These are phyloP conservation scores for Globisporangium nunn DNA, from an alignment of 352 stramenopile genomes.

Conservation along the genomic window DNA sequence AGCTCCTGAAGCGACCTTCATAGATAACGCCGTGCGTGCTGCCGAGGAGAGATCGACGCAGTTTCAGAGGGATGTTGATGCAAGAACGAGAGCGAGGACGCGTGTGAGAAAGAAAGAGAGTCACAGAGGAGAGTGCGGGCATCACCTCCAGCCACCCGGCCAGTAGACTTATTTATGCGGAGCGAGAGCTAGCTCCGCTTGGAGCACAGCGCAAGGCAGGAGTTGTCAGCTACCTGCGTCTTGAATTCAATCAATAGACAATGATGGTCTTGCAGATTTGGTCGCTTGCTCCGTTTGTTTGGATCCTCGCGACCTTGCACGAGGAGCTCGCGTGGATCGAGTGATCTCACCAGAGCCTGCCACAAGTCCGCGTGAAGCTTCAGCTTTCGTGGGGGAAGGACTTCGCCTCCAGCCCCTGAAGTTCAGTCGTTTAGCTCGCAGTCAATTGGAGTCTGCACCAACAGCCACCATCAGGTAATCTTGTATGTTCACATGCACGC, in stretches of 20 bases:
- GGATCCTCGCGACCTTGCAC: not conserved
- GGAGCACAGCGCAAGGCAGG: too few relatives aligned
- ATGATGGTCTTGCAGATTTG: not conserved
- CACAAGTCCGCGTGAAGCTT: not conserved
- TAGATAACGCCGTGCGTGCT: not conserved
- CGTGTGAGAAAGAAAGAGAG: too few relatives aligned
- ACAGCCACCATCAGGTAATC: constrained; percentile 3
- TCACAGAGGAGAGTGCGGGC: not conserved
- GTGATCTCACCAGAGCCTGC: too few relatives aligned
- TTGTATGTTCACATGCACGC: not conserved
- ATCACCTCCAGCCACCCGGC: too few relatives aligned
- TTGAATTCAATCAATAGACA: not conserved
- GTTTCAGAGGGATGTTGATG: not conserved
- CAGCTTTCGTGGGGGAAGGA: not conserved
- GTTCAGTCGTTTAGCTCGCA: not conserved
- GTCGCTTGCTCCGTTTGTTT: not conserved
- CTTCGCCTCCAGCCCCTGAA: not conserved
- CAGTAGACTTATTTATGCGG: not conserved
- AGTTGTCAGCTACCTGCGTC: not conserved
- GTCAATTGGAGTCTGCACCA: not conserved
- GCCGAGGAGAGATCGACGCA: not conserved
- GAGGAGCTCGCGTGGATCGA: not conserved
- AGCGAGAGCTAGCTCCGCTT: not conserved
- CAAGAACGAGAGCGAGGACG: not conserved
- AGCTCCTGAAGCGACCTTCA: not conserved